These are phyloP conservation scores for Diaporthe australafricana DNA, from an alignment of 2,329 filamentous ascomycete genomes.

Conservation along the genomic window DNA sequence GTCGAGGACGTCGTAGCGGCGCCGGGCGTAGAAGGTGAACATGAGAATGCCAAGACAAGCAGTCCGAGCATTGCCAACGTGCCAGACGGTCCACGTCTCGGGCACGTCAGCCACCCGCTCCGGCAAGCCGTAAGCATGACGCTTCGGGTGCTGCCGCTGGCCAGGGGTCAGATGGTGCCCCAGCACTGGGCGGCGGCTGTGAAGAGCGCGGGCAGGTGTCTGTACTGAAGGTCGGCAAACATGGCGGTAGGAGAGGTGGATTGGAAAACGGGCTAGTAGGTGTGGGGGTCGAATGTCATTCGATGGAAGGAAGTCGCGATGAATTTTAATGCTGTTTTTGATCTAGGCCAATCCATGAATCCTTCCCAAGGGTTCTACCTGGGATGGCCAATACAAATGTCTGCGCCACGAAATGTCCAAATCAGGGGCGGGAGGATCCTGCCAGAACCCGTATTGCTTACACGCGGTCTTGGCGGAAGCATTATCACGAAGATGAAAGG, in stretches of 20 bases:
- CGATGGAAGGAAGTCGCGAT: background rate
- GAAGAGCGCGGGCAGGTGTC: constrained; percentile 1
- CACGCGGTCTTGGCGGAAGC: constrained; percentile 9
- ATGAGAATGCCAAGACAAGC: constrained; percentile 7
- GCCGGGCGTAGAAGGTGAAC: background rate
- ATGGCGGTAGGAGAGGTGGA: background rate
- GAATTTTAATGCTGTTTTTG: background rate
- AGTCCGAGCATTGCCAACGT: constrained; percentile 6
- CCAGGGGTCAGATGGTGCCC: constrained; percentile 9
- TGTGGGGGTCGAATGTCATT: background rate
- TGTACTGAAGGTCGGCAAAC: background rate
- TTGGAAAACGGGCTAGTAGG: background rate
- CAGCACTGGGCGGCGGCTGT: constrained; percentile 14
- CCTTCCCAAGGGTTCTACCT: no score
- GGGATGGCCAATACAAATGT: no score
- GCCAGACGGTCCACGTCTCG: constrained; percentile 9
- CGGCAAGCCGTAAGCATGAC: background rate
- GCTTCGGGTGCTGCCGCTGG: constrained; percentile 8
- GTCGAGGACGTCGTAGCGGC: constrained; percentile 14
- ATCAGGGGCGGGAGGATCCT: constrained; percentile 16
- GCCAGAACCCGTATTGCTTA: background rate
- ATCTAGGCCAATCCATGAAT: background rate
- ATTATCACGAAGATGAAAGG: background rate
- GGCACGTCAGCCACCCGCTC: constrained; percentile 5
- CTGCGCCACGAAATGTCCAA: no score